These are phyloP conservation scores for Arabidopsis hybrid DNA, from an alignment of 441 rosid genomes.

Conservation along the genomic window DNA sequence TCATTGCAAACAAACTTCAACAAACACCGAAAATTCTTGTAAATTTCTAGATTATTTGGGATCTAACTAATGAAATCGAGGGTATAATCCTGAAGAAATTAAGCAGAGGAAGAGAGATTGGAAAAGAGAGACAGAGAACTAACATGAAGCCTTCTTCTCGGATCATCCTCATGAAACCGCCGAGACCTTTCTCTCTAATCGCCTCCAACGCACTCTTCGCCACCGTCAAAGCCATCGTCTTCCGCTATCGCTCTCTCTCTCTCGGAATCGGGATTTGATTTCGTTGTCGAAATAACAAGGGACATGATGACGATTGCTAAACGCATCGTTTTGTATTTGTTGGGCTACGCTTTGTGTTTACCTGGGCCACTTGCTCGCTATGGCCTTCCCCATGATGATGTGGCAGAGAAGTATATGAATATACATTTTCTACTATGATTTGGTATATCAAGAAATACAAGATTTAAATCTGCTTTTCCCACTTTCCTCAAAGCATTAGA, in stretches of 20 bases:
- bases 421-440: no score
- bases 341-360: neutral
- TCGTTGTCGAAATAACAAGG: neutral
- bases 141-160: conserved; percentile 82
- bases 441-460: no score
- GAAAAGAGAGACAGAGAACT: conserved; percentile 33
- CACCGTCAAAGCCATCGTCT: conserved; percentile 77
- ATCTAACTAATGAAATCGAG: conserved; percentile 31
- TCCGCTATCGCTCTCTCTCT: neutral
- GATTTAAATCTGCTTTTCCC: no score
- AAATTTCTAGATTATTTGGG: conserved; percentile 21
- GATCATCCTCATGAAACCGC: conserved; percentile 65
- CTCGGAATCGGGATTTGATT: conserved; percentile 17
- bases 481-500: no score
- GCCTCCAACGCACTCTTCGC: conserved; percentile 71
- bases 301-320: neutral
- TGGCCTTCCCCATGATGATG: no score
- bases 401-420: no score
- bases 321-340: conserved; percentile 22
- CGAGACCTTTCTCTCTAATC: conserved; percentile 78
- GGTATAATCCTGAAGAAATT: neutral
- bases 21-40: neutral
- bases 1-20: conserved; percentile 1
- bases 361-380: neutral
- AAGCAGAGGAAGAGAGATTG: conserved; percentile 2